Evolutionary conservation across 176 grass and related monocot species (phyloP), one percentile per base, ranked within the genome.

Genomic region (Juncus inflexus): DNA sequence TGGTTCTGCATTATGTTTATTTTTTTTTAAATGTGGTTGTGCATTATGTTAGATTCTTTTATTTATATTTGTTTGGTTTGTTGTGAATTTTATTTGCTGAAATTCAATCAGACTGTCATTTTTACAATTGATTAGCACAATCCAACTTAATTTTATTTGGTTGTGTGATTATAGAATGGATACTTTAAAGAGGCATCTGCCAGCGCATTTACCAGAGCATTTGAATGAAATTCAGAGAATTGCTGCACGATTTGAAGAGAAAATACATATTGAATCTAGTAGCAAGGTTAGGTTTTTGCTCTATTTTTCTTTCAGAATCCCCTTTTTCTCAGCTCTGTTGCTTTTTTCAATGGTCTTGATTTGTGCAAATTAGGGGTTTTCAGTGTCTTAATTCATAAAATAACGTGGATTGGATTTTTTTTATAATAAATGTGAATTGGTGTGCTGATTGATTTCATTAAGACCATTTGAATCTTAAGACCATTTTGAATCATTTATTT

Each of bases 241-340:
- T 72, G 92, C 82, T 4, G 70, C 64, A 35, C 81, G 77, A 10
- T 91, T 91, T 45, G 92, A 97, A 76, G 87, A 91, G 66, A 86
- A 77, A 69, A 86, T 89, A 12, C 89, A 91, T 55, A 72, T 28
- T 36, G 63, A 54, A 12, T 87, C 92, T 43, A 78, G 51, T 19
- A 79, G 7, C 65, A 82, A 84, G 87, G 92, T 97, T 74, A 16
- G 9, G 12, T 45, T 65, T 65, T 39, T 37, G 64, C 47, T 63
- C 4, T 47, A 4, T 5, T 37, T 49, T 6, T 9, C 39, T 67
- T 55, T 52, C 13, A 6, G 1, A 28, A 13, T 28, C 19, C 15
- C 7, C 60, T 37, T n/a, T 50, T 42, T 56, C 4, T 5, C 15
- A 58, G 51, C 43, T 15, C 47, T 58, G 15, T 65, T 41, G 9